A percentile compares a stretch with the other conserved stretches of the same genome.
Evolutionary conservation across 768 basidiomycete species (phyloP).

Genomic region (Pulveroboletus frians): DNA sequence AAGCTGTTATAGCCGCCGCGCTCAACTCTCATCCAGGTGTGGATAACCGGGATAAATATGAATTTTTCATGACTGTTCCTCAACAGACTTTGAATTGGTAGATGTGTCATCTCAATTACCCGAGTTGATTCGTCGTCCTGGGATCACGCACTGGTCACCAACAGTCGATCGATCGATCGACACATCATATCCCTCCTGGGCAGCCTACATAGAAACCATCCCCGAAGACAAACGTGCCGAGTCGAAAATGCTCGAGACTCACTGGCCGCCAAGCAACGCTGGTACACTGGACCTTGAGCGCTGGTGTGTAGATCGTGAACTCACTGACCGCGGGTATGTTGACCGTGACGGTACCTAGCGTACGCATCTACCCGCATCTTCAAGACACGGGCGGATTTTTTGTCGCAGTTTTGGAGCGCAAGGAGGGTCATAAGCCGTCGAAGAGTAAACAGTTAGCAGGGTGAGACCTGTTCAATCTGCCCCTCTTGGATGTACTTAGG

Average conservation of each 20-base stretch:
- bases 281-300: constrained; percentile 57
- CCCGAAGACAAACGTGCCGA: constrained; percentile 45
- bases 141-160: constrained; percentile 75
- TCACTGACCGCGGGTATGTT: background rate
- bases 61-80: background rate
- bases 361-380: constrained; percentile 90
- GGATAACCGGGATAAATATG: background rate
- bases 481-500: background rate
- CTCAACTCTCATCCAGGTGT: constrained; percentile 65
- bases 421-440: constrained; percentile 10
- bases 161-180: constrained; percentile 51
- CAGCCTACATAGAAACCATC: constrained; percentile 50
- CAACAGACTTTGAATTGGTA: constrained; percentile 67
- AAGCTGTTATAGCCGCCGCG: constrained; percentile 88
- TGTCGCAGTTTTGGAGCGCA: constrained; percentile 79
- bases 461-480: constrained; percentile 5
- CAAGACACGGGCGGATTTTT: constrained; percentile 99
- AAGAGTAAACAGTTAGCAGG: constrained; percentile 6
- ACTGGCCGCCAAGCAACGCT: constrained; percentile 76
- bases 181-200: constrained; percentile 54
- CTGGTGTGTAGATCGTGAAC: constrained; percentile 48
- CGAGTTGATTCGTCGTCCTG: constrained; percentile 67
- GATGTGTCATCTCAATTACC: constrained; percentile 73
- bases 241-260: constrained; percentile 60
- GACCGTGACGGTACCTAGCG: constrained; percentile 36